Evolutionary conservation across 192 early-diverging fungal genomes (phyloP).

Genomic region (Funneliformis geosporum): DNA sequence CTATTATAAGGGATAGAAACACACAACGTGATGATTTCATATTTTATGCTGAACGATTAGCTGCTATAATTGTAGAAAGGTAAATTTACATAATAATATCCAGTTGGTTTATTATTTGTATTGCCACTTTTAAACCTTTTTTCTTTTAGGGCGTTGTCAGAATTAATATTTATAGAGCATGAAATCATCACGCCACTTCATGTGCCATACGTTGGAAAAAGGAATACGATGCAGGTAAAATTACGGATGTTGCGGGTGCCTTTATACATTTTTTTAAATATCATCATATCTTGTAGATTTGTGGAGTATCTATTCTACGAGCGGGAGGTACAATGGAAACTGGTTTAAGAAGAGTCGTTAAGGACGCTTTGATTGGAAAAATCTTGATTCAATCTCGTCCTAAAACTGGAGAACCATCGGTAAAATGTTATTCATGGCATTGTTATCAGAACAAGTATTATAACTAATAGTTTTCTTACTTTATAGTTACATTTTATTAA

Average conservation of each 20-base stretch:
- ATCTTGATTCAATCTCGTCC: slow-evolving; percentile 87
- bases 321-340: slow-evolving; percentile 92
- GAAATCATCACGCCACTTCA: slow-evolving; percentile 63
- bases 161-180: slow-evolving; percentile 52
- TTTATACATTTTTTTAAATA: not conserved
- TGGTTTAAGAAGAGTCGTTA: slow-evolving; percentile 77
- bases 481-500: slow-evolving; percentile 80
- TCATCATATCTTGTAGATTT: slow-evolving; percentile 44
- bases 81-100: no score
- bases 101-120: no score
- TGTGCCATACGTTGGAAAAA: slow-evolving; percentile 54
- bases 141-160: slow-evolving; percentile 58
- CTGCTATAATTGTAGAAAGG: slow-evolving; percentile 82
- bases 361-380: slow-evolving; percentile 84
- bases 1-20: slow-evolving; percentile 72
- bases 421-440: slow-evolving; percentile 7
- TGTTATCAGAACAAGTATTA: not conserved
- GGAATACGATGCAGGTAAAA: slow-evolving; percentile 39
- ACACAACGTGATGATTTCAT: slow-evolving; percentile 85
- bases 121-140: not conserved
- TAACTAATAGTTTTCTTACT: not conserved
- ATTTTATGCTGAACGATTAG: slow-evolving; percentile 89
- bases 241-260: not conserved
- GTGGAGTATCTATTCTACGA: slow-evolving; percentile 82
- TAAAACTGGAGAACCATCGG: slow-evolving; percentile 75